Base-by-base conservation (phyloP, 1,139 yeast genomes). In the Candida labiduridarum region DNA sequence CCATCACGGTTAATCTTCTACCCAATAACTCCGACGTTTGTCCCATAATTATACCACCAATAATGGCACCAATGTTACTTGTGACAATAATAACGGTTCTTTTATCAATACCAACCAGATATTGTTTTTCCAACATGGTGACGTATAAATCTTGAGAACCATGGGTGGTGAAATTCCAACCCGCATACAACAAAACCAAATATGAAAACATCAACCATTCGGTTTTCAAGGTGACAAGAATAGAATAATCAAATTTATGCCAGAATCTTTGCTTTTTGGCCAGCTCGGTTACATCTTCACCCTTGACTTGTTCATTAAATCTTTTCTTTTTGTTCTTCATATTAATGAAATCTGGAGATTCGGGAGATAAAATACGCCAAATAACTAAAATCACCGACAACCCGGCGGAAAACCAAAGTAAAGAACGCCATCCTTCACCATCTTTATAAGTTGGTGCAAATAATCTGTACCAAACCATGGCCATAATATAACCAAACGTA, bases 401-500 rank as follows among this genome's bases (percentile, higher is more conserved):
- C 25, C 92, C 88, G 25, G 94, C 84, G 47, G 88, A 82, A 60
- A 89, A 87, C 91, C 95, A 88, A 66, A 84, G 86, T 56, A 88
- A 73, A 1, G 90, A 79, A 62, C 95, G 78, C 96, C 96, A 89
- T 0, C 81, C 78, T 57, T 62, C 64, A 30, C 57, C 57, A 4
- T 46, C 49, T 82, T 79, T 50, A 85, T 58, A 82, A 22, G 88
- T 84, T 56, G 78, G 73, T 57, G 90, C 89, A 63, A 83, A 87
- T 54, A 74, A 74, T 48, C 76, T 58, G 55, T 62, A 68, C 58
- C 71, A 73, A 1, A 70, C 64, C 44, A 69, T 70, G 0, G 73
- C 76, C 34, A 72, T 57, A 25, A 71, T 64, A 52, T 70, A 72
- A 25, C 78, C 78, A 31, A 72, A 62, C 25, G 71, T 71, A 49